phyloP scores from a whole-genome alignment of 306 rosid species.

The Trifolium subterraneum region DNA sequence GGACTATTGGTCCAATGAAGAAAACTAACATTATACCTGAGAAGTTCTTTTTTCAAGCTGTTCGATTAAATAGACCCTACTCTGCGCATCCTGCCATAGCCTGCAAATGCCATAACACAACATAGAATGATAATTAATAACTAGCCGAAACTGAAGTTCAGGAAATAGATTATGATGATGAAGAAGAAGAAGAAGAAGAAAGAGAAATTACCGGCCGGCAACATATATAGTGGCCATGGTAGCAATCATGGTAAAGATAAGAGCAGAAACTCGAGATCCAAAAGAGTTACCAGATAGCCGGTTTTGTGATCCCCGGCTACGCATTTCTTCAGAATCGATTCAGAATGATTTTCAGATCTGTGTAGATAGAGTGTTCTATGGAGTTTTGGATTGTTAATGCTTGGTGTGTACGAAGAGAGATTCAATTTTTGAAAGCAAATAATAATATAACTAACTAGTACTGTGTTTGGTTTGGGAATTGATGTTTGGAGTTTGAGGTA shows the following conservation, averaged over 20 bases:
- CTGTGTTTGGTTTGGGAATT: conserved; percentile 14
- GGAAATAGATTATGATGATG: background rate
- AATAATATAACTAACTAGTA: too few relatives aligned
- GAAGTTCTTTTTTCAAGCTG: conserved; percentile 53
- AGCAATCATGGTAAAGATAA: conserved; percentile 59
- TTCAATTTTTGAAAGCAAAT: background rate
- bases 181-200: conserved; percentile 4
- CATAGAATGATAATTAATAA: background rate
- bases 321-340: conserved; percentile 53
- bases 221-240: conserved; percentile 77
- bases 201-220: conserved; percentile 63
- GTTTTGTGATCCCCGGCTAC: conserved; percentile 60
- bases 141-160: background rate
- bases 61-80: conserved; percentile 58
- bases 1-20: background rate
- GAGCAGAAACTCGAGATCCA: conserved; percentile 59
- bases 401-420: background rate
- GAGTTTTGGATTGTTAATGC: background rate
- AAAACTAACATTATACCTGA: conserved; percentile 53
- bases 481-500: conserved; percentile 27
- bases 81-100: conserved; percentile 74
- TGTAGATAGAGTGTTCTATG: background rate
- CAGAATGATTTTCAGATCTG: conserved; percentile 42
- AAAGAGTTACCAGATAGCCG: conserved; percentile 61
- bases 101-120: conserved; percentile 42